A percentile compares a stretch with the other conserved stretches of the same genome.
These are phyloP conservation scores for Phytophthora multivora DNA, from an alignment of 352 stramenopile species.

Conservation along the genomic window DNA sequence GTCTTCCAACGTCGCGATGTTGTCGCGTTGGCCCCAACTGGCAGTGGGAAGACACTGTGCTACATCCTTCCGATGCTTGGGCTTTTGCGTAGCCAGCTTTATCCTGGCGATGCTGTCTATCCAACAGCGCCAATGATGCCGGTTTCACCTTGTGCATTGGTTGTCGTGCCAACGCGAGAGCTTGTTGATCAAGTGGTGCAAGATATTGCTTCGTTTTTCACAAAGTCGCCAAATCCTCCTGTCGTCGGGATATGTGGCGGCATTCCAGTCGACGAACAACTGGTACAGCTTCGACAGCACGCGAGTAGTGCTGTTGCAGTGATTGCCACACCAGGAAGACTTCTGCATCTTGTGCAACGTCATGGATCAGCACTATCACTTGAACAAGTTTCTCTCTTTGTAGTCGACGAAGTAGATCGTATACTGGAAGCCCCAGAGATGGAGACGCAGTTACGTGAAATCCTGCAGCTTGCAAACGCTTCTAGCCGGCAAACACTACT, in stretches of 20 bases:
- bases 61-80: slow-evolving; percentile 93
- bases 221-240: slow-evolving; percentile 4
- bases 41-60: slow-evolving; percentile 96
- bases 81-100: slow-evolving; percentile 32
- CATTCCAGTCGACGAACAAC: slow-evolving; percentile 39
- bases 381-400: slow-evolving; percentile 48
- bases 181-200: slow-evolving; percentile 94
- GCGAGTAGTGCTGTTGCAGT: slow-evolving; percentile 23
- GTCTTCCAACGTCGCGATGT: slow-evolving; percentile 90
- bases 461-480: slow-evolving; percentile 85
- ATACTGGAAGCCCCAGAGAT: slow-evolving; percentile 92
- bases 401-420: slow-evolving; percentile 97
- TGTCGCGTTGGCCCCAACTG: slow-evolving; percentile 93
- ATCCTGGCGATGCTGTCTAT: slow-evolving; percentile 67
- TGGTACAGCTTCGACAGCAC: slow-evolving; percentile 41
- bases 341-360: slow-evolving; percentile 55
- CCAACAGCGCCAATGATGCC: slow-evolving; percentile 33
- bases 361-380: slow-evolving; percentile 31
- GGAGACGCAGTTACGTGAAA: slow-evolving; percentile 93
- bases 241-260: slow-evolving; percentile 57
- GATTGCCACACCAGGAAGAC: slow-evolving; percentile 61
- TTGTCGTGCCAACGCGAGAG: slow-evolving; percentile 96
- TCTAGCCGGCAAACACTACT: slow-evolving; percentile 84
- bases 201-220: slow-evolving; percentile 57
- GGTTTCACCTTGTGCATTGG: slow-evolving; percentile 59